phyloP scores from a whole-genome alignment of 148 eudicot genomes.

The Rhododendron griersonianum region DNA sequence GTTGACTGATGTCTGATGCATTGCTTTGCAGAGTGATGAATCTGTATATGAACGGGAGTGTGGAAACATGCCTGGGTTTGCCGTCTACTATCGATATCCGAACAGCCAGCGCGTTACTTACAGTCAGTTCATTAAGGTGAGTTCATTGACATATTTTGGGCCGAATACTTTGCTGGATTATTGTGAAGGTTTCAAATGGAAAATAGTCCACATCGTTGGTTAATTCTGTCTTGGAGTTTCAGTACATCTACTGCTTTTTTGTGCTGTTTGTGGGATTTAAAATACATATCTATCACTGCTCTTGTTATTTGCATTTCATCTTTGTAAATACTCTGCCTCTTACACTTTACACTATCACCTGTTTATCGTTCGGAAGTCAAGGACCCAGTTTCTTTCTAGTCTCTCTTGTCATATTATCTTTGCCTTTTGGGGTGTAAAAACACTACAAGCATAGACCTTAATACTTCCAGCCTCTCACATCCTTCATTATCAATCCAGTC shows the following conservation, averaged over 20 bases:
- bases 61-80: slow-evolving; percentile 99
- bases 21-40: slow-evolving; percentile 77
- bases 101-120: slow-evolving; percentile 93
- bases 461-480: not conserved
- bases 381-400: not conserved
- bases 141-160: slow-evolving; percentile 11
- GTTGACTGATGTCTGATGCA: not conserved
- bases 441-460: not conserved
- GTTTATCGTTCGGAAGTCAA: not conserved
- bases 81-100: slow-evolving; percentile 90
- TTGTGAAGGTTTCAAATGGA: not conserved
- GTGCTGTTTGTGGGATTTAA: not conserved
- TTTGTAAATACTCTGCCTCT: not conserved
- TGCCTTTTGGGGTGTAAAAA: not conserved
- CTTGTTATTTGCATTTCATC: not conserved
- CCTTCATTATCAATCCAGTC: not conserved
- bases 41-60: slow-evolving; percentile 91
- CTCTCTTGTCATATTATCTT: not conserved
- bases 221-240: not conserved
- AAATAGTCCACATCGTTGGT: not conserved
- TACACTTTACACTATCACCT: not conserved
- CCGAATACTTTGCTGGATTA: not conserved
- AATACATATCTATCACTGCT: not conserved
- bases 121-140: slow-evolving; percentile 91
- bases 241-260: not conserved